Evolutionary conservation across 345 rosid genomes (phyloP).

Genomic region (Arabidopsis suecica): DNA sequence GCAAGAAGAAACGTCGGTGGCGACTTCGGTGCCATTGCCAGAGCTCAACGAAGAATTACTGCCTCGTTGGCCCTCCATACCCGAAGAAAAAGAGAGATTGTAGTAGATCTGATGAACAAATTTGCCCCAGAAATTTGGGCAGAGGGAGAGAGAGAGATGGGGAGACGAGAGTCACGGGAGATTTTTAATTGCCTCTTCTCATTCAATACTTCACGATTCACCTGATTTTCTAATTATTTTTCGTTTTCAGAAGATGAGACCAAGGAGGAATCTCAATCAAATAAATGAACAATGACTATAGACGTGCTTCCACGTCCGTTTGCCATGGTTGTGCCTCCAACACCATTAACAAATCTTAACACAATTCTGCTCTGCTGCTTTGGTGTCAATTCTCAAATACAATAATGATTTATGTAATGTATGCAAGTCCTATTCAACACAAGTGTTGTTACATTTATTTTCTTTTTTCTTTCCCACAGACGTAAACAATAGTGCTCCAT

Average conservation of each 20-base stretch:
- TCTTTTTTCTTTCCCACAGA: constrained; percentile 3
- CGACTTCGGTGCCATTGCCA: constrained; percentile 44
- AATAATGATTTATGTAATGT: constrained; percentile 5
- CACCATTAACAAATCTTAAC: constrained; percentile 30
- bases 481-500: constrained; percentile 24
- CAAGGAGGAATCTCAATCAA: not conserved
- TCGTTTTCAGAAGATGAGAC: constrained; percentile 3
- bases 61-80: constrained; percentile 47
- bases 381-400: constrained; percentile 35
- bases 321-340: constrained; percentile 44
- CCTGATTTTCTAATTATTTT: not conserved
- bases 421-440: constrained; percentile 25
- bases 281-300: constrained; percentile 21
- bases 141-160: not conserved
- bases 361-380: constrained; percentile 30
- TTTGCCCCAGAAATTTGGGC: constrained; percentile 15
- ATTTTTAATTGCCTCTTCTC: constrained; percentile 22
- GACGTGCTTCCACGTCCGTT: constrained; percentile 44
- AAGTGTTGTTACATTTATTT: constrained; percentile 34
- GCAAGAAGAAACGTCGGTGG: constrained; percentile 37
- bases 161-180: constrained; percentile 37
- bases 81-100: constrained; percentile 1
- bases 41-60: constrained; percentile 47
- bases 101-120: constrained; percentile 42
- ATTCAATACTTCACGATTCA: constrained; percentile 27